Percentiles rank a stretch among this genome's conserved stretches.
Conservation (phyloP, 352 stramenopile species). For the Globisporangium iwayamae region DNA sequence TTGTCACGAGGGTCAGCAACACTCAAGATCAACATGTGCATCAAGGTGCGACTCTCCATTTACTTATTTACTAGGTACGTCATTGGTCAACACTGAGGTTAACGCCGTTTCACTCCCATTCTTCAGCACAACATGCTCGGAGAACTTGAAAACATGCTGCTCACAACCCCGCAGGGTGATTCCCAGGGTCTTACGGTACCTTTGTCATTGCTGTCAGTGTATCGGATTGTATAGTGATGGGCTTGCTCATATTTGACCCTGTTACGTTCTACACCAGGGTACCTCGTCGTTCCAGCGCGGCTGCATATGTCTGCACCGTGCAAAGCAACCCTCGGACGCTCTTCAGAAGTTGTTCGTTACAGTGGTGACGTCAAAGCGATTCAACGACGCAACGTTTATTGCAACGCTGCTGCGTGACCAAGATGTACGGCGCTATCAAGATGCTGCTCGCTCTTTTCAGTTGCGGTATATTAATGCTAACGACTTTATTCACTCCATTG, state of each 20-base stretch:
- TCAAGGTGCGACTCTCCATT: conserved; percentile 33
- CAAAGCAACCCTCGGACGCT: conserved; percentile 13
- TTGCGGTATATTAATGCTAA: background rate
- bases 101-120: background rate
- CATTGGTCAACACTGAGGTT: background rate
- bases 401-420: conserved; percentile 42
- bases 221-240: no score
- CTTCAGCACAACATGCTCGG: conserved; percentile 37
- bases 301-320: conserved; percentile 42
- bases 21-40: conserved; percentile 62
- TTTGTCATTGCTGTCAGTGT: background rate
- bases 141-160: conserved; percentile 27
- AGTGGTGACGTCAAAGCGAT: conserved; percentile 20
- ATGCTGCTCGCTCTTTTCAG: background rate
- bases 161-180: conserved; percentile 23
- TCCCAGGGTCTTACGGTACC: conserved; percentile 44
- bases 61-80: background rate
- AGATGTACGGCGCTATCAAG: conserved; percentile 9
- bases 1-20: conserved; percentile 35
- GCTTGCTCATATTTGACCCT: background rate
- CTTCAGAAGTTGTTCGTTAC: conserved; percentile 24
- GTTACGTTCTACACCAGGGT: conserved; percentile 26
- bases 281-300: conserved; percentile 54
- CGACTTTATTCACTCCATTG: background rate
- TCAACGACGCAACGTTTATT: conserved; percentile 51